Evolutionary conservation across 352 stramenopile genomes (phyloP).

Genomic region (Peronospora tabacina): DNA sequence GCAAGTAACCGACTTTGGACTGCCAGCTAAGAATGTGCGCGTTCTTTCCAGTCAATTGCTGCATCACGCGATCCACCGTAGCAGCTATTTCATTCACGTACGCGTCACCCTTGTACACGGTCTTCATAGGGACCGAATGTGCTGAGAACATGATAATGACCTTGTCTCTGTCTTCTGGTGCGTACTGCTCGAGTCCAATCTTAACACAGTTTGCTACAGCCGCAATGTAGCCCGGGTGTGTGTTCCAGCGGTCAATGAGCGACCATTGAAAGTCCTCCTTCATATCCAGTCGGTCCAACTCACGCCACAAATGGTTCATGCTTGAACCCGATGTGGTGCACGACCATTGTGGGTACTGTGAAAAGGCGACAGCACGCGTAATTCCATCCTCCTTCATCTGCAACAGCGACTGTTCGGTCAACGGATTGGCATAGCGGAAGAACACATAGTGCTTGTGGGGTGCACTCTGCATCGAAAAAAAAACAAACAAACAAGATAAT

Average conservation of each 20-base stretch:
- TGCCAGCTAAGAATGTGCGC: conserved; percentile 93
- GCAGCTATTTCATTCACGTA: conserved; percentile 84
- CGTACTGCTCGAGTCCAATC: conserved; percentile 89
- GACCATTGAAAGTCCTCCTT: conserved; percentile 77
- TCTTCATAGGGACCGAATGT: conserved; percentile 86
- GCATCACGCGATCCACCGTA: conserved; percentile 68
- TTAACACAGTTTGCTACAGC: conserved; percentile 90
- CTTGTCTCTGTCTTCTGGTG: conserved; percentile 81
- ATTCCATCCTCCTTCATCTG: conserved; percentile 93
- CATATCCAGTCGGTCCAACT: conserved; percentile 85
- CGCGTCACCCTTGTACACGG: conserved; percentile 84
- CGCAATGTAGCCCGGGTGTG: conserved; percentile 92
- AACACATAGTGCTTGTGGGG: conserved; percentile 95
- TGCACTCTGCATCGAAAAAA: conserved; percentile 39
- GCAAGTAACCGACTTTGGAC: conserved; percentile 95
- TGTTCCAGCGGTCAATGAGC: conserved; percentile 90
- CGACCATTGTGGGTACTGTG: conserved; percentile 96
- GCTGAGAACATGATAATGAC: conserved; percentile 88
- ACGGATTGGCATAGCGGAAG: conserved; percentile 97
- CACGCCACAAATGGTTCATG: conserved; percentile 87
- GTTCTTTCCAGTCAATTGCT: conserved; percentile 55
- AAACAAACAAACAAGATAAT: conserved; percentile 2
- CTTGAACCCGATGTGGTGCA: conserved; percentile 96
- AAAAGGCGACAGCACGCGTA: conserved; percentile 94
- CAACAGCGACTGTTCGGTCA: conserved; percentile 94